Evolutionary conservation across 495 filamentous ascomycete genomes (phyloP).

Genomic region (Aspergillus diversus): DNA sequence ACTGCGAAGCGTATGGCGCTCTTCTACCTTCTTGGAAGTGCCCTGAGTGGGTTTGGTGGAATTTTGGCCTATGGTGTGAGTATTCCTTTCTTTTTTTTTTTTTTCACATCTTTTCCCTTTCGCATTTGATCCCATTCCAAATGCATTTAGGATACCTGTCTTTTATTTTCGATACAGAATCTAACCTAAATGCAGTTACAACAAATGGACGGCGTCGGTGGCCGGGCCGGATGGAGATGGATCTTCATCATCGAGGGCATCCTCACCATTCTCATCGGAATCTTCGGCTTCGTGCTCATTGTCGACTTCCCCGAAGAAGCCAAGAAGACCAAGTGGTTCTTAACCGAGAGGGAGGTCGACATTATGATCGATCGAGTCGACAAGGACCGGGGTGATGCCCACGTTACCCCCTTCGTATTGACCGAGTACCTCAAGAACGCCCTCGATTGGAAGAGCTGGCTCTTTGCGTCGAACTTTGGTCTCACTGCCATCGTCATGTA

Average conservation of each 20-base stretch:
- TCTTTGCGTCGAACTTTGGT: constrained; percentile 52
- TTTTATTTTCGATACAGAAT: not conserved
- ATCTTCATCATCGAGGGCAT: constrained; percentile 60
- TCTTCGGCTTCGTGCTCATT: constrained; percentile 47
- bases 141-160: too few species aligned
- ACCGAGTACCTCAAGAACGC: constrained; percentile 44
- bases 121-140: too few species aligned
- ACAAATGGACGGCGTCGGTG: constrained; percentile 48
- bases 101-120: not conserved
- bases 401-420: constrained; percentile 43
- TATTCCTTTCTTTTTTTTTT: not conserved
- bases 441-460: constrained; percentile 58
- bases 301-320: constrained; percentile 55
- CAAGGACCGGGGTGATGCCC: constrained; percentile 54
- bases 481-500: constrained; percentile 32
- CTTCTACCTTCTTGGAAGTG: constrained; percentile 57
- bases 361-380: constrained; percentile 57
- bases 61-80: constrained; percentile 62
- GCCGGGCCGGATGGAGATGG: constrained; percentile 59
- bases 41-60: constrained; percentile 56
- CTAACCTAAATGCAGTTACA: not conserved
- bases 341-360: constrained; percentile 42
- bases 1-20: constrained; percentile 59
- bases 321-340: constrained; percentile 44
- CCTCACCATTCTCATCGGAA: constrained; percentile 37